Evolutionary conservation across 2,329 filamentous ascomycete genomes (phyloP).

Genomic region (Fusarium lateritium): DNA sequence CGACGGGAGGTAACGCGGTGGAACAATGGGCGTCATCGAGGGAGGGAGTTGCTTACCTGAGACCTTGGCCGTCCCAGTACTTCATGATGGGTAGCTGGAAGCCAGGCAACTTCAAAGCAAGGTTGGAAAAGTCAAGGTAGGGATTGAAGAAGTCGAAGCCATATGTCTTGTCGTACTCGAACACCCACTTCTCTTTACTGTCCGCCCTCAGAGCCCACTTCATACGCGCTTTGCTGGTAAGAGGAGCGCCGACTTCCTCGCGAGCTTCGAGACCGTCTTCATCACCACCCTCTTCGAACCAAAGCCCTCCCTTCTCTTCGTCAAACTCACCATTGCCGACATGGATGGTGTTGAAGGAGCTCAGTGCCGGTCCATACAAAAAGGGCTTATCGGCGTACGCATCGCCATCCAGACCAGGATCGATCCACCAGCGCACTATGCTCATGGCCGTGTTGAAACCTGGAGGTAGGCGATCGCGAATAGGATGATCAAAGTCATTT

Average conservation of each 20-base stretch:
- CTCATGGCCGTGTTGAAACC: constrained; percentile 88
- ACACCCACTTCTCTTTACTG: constrained; percentile 68
- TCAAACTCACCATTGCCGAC: constrained; percentile 71
- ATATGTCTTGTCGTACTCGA: constrained; percentile 68
- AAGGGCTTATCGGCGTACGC: constrained; percentile 89
- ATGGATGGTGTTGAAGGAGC: constrained; percentile 82
- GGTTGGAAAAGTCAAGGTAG: constrained; percentile 86
- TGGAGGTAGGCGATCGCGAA: constrained; percentile 86
- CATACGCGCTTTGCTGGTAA: constrained; percentile 66
- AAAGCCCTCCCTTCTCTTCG: constrained; percentile 64
- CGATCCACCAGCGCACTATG: constrained; percentile 91
- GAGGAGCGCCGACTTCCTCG: constrained; percentile 65
- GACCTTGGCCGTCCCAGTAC: constrained; percentile 84
- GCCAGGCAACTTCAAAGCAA: constrained; percentile 79
- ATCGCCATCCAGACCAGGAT: constrained; percentile 92
- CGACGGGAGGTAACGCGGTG: constrained; percentile 6
- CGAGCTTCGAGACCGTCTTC: constrained; percentile 67
- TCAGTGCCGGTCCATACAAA: constrained; percentile 85
- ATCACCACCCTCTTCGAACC: constrained; percentile 77
- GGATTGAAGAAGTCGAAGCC: constrained; percentile 86
- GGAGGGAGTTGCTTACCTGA: constrained; percentile 70
- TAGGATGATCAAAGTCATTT: constrained; percentile 94
- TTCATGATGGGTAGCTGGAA: constrained; percentile 81
- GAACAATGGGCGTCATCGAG: constrained; percentile 6
- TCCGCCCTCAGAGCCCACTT: constrained; percentile 69